Conservation (phyloP, 192 early-diverging fungal species). For the Linnemannia schmuckeri region DNA sequence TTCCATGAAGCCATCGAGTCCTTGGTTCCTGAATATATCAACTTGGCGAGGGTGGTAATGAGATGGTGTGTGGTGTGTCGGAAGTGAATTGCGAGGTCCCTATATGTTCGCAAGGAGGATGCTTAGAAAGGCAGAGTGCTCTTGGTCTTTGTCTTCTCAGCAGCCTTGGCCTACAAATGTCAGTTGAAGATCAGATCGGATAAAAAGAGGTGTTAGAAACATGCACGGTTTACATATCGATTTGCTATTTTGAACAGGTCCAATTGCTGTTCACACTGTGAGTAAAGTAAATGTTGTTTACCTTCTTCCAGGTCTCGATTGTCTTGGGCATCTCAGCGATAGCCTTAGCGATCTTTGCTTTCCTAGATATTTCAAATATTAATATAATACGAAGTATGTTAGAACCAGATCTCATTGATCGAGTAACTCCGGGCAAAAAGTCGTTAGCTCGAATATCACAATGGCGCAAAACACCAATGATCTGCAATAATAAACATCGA, state of each 20-base stretch:
- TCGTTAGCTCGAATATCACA: no score
- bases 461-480: neutral
- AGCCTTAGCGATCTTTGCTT: slow-evolving; percentile 58
- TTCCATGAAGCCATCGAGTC: neutral
- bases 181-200: neutral
- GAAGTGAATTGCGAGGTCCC: no score
- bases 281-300: slow-evolving; percentile 1
- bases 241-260: no score
- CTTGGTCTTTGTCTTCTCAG: slow-evolving; percentile 52
- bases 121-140: slow-evolving; percentile 53
- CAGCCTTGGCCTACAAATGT: slow-evolving; percentile 39
- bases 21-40: neutral
- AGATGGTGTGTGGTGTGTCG: neutral
- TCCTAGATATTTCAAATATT: slow-evolving; percentile 11
- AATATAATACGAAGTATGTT: neutral
- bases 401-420: neutral
- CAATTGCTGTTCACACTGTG: no score
- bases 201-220: neutral
- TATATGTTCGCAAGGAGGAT: neutral
- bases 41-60: neutral
- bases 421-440: no score
- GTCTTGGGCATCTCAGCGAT: slow-evolving; percentile 62
- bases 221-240: no score
- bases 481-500: neutral
- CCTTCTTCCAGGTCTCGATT: slow-evolving; percentile 60